Percentiles rank a stretch among this genome's conserved stretches.
These are phyloP conservation scores for Casuarina cunninghamiana DNA, from an alignment of 306 rosid species.

Conservation along the genomic window DNA sequence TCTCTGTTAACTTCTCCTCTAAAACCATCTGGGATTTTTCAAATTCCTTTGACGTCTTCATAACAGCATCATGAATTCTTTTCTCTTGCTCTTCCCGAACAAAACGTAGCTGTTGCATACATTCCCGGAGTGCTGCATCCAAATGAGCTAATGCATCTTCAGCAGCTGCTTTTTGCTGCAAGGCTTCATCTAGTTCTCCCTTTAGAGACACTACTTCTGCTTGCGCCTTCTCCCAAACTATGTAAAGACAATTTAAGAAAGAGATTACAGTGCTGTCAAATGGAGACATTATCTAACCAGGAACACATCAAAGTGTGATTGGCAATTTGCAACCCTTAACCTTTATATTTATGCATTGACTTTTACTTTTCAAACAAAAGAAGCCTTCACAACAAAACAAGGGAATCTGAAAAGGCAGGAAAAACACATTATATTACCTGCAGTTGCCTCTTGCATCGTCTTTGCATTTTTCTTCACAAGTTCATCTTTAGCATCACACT, in stretches of 20 bases:
- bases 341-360: background rate
- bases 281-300: background rate
- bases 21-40: slow-evolving; percentile 52
- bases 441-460: slow-evolving; percentile 69
- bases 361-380: background rate
- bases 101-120: slow-evolving; percentile 83
- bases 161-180: slow-evolving; percentile 47
- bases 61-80: slow-evolving; percentile 74
- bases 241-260: slow-evolving; percentile 29
- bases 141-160: slow-evolving; percentile 72
- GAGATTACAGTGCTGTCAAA: slow-evolving; percentile 7
- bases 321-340: background rate
- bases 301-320: background rate
- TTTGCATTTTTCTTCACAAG: slow-evolving; percentile 68
- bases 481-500: slow-evolving; percentile 71
- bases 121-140: slow-evolving; percentile 84
- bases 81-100: slow-evolving; percentile 84
- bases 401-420: background rate
- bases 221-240: slow-evolving; percentile 78
- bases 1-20: slow-evolving; percentile 66
- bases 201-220: slow-evolving; percentile 55
- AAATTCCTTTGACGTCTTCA: slow-evolving; percentile 66
- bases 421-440: slow-evolving; percentile 40
- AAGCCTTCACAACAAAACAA: background rate
- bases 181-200: slow-evolving; percentile 55